Evolutionary conservation across 2,329 filamentous ascomycete genomes (phyloP).

Genomic region (Leptosphaerulina australis): DNA sequence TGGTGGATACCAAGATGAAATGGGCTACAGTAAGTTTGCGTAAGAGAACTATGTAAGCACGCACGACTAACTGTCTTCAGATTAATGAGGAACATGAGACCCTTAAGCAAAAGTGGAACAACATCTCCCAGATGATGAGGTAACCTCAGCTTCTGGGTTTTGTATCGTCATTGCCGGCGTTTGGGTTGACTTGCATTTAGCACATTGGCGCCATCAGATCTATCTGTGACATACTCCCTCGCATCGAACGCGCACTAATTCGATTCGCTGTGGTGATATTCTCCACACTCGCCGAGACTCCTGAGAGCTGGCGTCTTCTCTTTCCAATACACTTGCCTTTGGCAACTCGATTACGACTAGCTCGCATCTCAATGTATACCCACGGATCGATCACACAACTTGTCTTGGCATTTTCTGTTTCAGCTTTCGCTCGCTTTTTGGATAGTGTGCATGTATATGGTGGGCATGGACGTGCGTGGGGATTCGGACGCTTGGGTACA

Average conservation of each 20-base stretch:
- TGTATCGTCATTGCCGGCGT: constrained; percentile 25
- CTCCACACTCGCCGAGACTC: constrained; percentile 8
- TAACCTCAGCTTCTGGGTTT: constrained; percentile 25
- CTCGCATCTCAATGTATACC: constrained; percentile 36
- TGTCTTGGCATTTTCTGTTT: constrained; percentile 17
- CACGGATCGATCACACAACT: constrained; percentile 22
- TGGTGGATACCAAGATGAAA: constrained; percentile 93
- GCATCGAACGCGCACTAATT: constrained; percentile 37
- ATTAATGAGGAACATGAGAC: constrained; percentile 56
- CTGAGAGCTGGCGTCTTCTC: constrained; percentile 9
- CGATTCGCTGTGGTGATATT: constrained; percentile 43
- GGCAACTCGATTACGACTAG: constrained; percentile 14
- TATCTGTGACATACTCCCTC: constrained; percentile 24
- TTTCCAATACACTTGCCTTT: constrained; percentile 11
- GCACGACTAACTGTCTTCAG: constrained; percentile 44
- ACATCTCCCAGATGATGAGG: constrained; percentile 54
- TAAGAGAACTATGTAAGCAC: too few species aligned
- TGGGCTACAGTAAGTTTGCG: constrained; percentile 81
- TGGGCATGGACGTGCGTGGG: neutral
- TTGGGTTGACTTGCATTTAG: constrained; percentile 30
- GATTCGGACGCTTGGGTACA: neutral
- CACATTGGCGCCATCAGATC: constrained; percentile 29
- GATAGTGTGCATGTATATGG: constrained; percentile 22
- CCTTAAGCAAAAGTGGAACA: constrained; percentile 57
- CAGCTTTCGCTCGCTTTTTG: constrained; percentile 21